Evolutionary conservation across 495 filamentous ascomycete species (phyloP), one percentile per base, ranked within the genome.

Genomic region (Trichocladium antarcticum): DNA sequence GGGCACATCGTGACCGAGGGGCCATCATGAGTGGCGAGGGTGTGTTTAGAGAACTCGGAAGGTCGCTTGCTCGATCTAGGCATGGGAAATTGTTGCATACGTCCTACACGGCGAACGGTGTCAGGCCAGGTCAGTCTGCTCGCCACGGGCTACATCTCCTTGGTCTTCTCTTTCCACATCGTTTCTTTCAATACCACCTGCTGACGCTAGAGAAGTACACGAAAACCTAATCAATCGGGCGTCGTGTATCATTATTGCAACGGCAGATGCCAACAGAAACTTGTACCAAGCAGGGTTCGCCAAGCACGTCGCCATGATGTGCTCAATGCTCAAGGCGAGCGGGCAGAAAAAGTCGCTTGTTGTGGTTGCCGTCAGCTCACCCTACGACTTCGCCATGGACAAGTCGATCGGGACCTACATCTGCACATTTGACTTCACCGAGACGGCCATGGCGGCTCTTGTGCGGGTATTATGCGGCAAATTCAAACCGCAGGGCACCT

Each of bases 331-430:
- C 40, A 69, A 68, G 29, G 67, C 73, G 6, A 71, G 65, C 6
- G 75, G 75, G 4, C 75, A 78, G 54, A 77, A 75, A 50, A 89
- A 85, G 64, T 83, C 82, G 21, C 66, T 95, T 27, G 74, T 93
- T 35, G 88, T 93, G 27, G 81, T 94, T n/a, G 80, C 87, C 3
- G 86, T 89, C 45, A 93, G 86, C 64, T 93, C 87, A 7, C 88
- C 88, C 1, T 95, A 93, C 63, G 88, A 95, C 63, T 95, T 95
- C 64, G 88, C 86, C n/a, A 88, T 85, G 80, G 88, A 95, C 51
- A 78, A 81, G 44, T 75, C 80, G 3, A 85, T 95, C 24, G 83
- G 83, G 8, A 93, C 88, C 4, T 95, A 93, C 59, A 74, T 95
- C 40, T 95, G 88, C 67, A 95, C 88, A 0, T 95, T 89, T 58